Conservation (phyloP, 257 asterid genomes). For the Lavandula angustifolia region DNA sequence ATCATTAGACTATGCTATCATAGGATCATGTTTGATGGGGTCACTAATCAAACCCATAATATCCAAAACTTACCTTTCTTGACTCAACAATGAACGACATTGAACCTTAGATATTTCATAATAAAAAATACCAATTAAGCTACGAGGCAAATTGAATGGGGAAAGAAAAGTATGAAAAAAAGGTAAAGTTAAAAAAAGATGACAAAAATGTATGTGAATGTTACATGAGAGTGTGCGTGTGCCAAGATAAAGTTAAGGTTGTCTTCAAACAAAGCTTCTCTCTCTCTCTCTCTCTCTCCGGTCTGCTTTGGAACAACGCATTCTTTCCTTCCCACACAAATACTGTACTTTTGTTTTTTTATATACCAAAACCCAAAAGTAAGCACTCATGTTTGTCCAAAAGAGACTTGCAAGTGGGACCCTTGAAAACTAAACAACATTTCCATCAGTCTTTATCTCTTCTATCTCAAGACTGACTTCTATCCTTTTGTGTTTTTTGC, state of each 20-base stretch:
- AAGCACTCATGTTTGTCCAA: slow-evolving; percentile 69
- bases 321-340: slow-evolving; percentile 66
- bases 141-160: slow-evolving; percentile 33
- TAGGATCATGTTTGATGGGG: slow-evolving; percentile 30
- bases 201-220: slow-evolving; percentile 10
- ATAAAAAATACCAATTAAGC: slow-evolving; percentile 26
- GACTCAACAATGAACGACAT: neutral
- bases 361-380: slow-evolving; percentile 59
- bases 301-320: slow-evolving; percentile 82
- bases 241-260: slow-evolving; percentile 37
- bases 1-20: slow-evolving; percentile 34
- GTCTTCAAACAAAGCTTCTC: slow-evolving; percentile 43
- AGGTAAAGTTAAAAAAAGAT: slow-evolving; percentile 32
- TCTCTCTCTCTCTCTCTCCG: slow-evolving; percentile 14
- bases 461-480: slow-evolving; percentile 21
- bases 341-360: slow-evolving; percentile 38
- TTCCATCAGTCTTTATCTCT: slow-evolving; percentile 30
- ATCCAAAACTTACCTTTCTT: slow-evolving; percentile 30
- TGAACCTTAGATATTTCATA: neutral
- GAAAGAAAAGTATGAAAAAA: slow-evolving; percentile 43
- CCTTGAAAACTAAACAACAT: slow-evolving; percentile 43
- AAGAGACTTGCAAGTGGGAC: slow-evolving; percentile 56
- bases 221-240: slow-evolving; percentile 49
- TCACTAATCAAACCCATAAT: slow-evolving; percentile 28
- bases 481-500: slow-evolving; percentile 20